phyloP scores from a whole-genome alignment of 2,329 filamentous ascomycete species.

The Cytospora leucostoma region DNA sequence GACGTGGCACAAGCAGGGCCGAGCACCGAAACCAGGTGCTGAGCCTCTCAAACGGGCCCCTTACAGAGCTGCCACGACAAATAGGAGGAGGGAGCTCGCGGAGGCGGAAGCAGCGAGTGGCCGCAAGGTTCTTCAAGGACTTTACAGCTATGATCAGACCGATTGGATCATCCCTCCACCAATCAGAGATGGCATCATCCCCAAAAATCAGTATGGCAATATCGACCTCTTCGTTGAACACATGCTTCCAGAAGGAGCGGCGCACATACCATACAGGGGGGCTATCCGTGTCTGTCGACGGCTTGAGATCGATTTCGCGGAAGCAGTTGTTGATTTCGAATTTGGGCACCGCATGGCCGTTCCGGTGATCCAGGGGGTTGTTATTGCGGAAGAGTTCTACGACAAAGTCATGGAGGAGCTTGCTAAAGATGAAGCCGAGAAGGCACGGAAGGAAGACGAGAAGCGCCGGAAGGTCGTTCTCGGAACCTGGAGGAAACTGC shows the following conservation, averaged over 20 bases:
- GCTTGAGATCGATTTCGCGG: conserved; percentile 83
- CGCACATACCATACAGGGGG: conserved; percentile 79
- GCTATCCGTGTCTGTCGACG: conserved; percentile 80
- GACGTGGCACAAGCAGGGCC: conserved; percentile 96
- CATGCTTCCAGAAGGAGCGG: conserved; percentile 82
- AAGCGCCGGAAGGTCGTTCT: conserved; percentile 77
- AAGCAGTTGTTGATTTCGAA: conserved; percentile 94
- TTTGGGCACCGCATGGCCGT: conserved; percentile 95
- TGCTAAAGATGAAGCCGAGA: conserved; percentile 74
- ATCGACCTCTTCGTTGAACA: conserved; percentile 93
- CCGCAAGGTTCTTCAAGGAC: conserved; percentile 79
- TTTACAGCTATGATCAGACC: conserved; percentile 84
- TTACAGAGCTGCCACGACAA: conserved; percentile 85
- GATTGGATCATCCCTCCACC: conserved; percentile 93
- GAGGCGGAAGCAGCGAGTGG: conserved; percentile 79
- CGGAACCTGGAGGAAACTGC: conserved; percentile 80
- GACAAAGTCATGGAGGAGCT: conserved; percentile 76
- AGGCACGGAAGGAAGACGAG: conserved; percentile 75
- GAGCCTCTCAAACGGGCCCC: conserved; percentile 83
- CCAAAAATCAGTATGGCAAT: conserved; percentile 93
- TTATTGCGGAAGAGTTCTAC: conserved; percentile 80
- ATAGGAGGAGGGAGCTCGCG: conserved; percentile 84
- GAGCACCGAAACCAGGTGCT: conserved; percentile 70
- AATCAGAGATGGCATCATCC: conserved; percentile 81
- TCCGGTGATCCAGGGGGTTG: conserved; percentile 86